phyloP scores from a whole-genome alignment of 164 flowering plant species.

The Nymphaea thermarum region DNA sequence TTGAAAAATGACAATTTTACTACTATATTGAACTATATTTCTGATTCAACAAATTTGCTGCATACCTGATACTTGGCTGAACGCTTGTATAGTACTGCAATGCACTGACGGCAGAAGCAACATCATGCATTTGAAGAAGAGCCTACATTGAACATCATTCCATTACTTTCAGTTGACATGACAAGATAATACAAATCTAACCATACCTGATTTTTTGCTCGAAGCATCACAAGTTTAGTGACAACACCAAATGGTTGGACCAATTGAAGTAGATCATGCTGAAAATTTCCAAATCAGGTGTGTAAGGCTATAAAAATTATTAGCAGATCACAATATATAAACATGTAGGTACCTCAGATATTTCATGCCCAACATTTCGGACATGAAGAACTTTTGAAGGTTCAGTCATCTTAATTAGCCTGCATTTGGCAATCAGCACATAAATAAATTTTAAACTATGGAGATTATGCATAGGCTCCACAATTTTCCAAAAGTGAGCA shows the following conservation, averaged over 20 bases:
- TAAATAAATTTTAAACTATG: neutral
- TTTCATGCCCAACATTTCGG: conserved; percentile 97
- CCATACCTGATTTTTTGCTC: conserved; percentile 93
- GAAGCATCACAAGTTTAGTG: conserved; percentile 86
- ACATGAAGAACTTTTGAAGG: conserved; percentile 97
- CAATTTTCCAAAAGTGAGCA: neutral
- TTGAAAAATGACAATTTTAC: too few relatives aligned
- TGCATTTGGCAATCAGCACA: neutral
- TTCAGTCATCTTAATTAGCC: conserved; percentile 49
- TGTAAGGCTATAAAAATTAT: neutral
- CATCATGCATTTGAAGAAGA: conserved; percentile 93
- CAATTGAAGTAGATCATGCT: conserved; percentile 91
- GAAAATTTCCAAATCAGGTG: conserved; percentile 7
- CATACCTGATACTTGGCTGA: conserved; percentile 80
- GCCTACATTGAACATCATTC: conserved; percentile 34
- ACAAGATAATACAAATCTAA: conserved; percentile 2
- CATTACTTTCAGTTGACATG: neutral
- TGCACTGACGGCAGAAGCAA: conserved; percentile 67
- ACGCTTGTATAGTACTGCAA: conserved; percentile 67
- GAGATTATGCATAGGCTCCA: neutral
- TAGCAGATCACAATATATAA: neutral
- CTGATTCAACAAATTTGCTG: too few relatives aligned
- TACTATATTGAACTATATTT: too few relatives aligned
- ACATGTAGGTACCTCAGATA: conserved; percentile 54
- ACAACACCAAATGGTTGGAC: conserved; percentile 92